A percentile compares a stretch with the other conserved stretches of the same genome.
These are phyloP conservation scores for Xylaria sp. DNA, from an alignment of 2,329 filamentous ascomycete species.

Conservation along the genomic window DNA sequence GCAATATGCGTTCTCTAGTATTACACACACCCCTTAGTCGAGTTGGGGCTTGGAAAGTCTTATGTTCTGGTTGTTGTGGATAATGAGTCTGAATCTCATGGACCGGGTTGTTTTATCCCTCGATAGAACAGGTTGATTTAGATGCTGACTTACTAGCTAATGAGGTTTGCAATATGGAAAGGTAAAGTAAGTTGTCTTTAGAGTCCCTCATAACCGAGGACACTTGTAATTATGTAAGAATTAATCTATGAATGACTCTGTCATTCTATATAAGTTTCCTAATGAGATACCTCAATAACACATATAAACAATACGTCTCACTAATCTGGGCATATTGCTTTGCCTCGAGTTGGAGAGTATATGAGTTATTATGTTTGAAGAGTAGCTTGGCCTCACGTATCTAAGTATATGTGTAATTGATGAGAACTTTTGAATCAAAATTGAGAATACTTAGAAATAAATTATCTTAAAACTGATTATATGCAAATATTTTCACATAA, in stretches of 20 bases:
- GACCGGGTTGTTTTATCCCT: background rate
- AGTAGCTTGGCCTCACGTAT: background rate
- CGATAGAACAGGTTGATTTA: background rate
- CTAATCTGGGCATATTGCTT: background rate
- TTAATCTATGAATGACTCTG: background rate
- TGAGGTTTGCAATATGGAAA: background rate
- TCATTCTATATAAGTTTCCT: background rate
- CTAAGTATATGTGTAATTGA: too few relatives aligned
- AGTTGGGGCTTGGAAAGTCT: background rate
- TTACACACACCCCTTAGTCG: background rate
- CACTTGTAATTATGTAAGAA: background rate
- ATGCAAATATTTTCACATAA: too few relatives aligned
- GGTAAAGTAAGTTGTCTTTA: too few relatives aligned
- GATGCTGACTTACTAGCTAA: background rate
- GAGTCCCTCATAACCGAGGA: too few relatives aligned
- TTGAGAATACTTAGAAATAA: too few relatives aligned
- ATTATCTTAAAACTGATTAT: too few relatives aligned
- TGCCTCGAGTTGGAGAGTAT: background rate
- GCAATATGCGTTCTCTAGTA: background rate
- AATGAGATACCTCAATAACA: background rate
- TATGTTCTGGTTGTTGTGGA: background rate
- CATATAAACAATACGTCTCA: background rate
- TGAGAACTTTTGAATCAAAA: too few relatives aligned
- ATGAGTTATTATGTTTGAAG: background rate
- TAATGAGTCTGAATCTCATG: background rate